These are phyloP conservation scores for Termitomyces bulborhizus DNA, from an alignment of 768 basidiomycete genomes.

Conservation along the genomic window DNA sequence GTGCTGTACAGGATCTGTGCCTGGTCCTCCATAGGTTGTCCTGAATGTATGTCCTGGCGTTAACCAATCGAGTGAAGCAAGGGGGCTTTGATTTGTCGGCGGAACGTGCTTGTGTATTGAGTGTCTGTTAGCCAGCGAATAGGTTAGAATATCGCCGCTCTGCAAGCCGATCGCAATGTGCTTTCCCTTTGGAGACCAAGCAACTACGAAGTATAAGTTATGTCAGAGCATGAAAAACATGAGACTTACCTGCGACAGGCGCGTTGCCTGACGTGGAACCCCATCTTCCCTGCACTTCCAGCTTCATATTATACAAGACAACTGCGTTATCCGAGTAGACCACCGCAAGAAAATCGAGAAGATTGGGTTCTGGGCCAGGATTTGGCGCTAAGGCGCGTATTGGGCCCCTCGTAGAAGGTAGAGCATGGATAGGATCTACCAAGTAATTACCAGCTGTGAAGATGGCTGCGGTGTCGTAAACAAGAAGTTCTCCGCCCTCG, in stretches of 20 bases:
- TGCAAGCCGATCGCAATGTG: slow-evolving; percentile 73
- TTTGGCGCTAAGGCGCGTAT: slow-evolving; percentile 57
- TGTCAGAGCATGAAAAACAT: neutral
- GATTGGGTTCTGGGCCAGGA: slow-evolving; percentile 46
- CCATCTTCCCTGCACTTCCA: slow-evolving; percentile 55
- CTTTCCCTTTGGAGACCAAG: slow-evolving; percentile 86
- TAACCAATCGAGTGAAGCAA: slow-evolving; percentile 61
- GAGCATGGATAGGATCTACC: slow-evolving; percentile 42
- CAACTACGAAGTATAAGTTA: slow-evolving; percentile 35
- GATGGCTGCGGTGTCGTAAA: slow-evolving; percentile 51
- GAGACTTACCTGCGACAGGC: slow-evolving; percentile 54
- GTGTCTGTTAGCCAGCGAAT: slow-evolving; percentile 47
- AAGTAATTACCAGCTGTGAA: slow-evolving; percentile 38
- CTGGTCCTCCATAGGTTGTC: slow-evolving; percentile 47
- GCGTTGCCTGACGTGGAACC: slow-evolving; percentile 38
- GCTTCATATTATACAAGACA: slow-evolving; percentile 52
- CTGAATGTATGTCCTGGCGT: slow-evolving; percentile 63
- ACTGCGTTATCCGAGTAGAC: slow-evolving; percentile 44
- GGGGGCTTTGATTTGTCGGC: slow-evolving; percentile 40
- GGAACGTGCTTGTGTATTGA: slow-evolving; percentile 58
- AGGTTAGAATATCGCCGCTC: slow-evolving; percentile 67
- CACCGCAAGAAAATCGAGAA: slow-evolving; percentile 55
- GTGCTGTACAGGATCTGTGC: slow-evolving; percentile 33
- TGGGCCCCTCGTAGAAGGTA: slow-evolving; percentile 36
- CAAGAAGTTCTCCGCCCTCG: slow-evolving; percentile 50